Evolutionary conservation across 2,329 filamentous ascomycete species (phyloP), one percentile per base, ranked within the genome.

Genomic region (Cordyceps cicadae): DNA sequence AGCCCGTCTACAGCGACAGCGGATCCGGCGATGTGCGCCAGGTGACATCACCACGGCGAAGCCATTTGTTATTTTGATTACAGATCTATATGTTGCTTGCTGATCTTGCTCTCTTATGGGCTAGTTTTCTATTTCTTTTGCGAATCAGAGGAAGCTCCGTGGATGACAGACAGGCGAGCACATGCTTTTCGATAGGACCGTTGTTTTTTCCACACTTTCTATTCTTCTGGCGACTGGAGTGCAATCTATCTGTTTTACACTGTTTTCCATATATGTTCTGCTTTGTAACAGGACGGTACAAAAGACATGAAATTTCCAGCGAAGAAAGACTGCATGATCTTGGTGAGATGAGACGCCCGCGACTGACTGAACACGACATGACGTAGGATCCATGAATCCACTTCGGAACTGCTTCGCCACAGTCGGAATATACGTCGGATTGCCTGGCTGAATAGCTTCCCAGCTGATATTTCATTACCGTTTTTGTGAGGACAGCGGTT

Each of bases 191-290:
- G 73, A 78, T 78, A 77, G 76, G 76, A 76, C 69, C 74, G 60
- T 55, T 62, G 37, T 60, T 54, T 54, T 60, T 34, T 12, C 37
- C 48, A 29, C 39, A 39, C 49, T 43, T 59, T 54, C 46, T 48
- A 17, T 26, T 54, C 29, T 66, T 77, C 76, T 76, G 77, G 77
- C 77, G 76, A 79, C 75, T 74, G 77, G 76, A 76, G 76, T 79
- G 77, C 71, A 77, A 77, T 75, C 68, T 74, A 72, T 72, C 21
- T 58, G 45, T 59, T 51, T 59, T 59, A 72, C 66, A 69, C 68
- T 70, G 68, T 64, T 70, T 64, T 64, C 64, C 62, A 50, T 43
- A 54, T 62, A 63, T 58, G 49, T 54, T 61, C 60, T 21, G 54
- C 51, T 50, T 56, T 51, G 24, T 53, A 34, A 53, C 34, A 41